Evolutionary conservation across 208 protist genomes (phyloP).

Genomic region (Angomonas ambiguus): DNA sequence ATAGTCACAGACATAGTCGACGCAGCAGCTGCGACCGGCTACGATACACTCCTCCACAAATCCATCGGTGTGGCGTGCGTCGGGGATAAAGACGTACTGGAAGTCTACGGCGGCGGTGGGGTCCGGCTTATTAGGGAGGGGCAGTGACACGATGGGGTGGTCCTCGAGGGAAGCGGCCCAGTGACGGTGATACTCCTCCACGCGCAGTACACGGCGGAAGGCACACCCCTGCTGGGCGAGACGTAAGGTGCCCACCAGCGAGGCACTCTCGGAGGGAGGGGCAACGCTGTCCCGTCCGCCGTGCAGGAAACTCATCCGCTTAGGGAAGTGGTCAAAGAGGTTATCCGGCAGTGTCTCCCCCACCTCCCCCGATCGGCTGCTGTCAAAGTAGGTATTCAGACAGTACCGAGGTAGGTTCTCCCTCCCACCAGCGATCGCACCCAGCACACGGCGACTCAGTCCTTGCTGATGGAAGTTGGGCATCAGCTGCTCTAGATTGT

Average conservation of each 20-base stretch:
- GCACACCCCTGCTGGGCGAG: slow-evolving; percentile 36
- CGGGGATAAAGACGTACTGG: slow-evolving; percentile 54
- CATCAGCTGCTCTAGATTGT: slow-evolving; percentile 63
- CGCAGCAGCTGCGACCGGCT: slow-evolving; percentile 51
- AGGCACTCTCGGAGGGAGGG: slow-evolving; percentile 64
- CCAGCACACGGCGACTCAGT: slow-evolving; percentile 60
- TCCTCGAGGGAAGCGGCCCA: not conserved
- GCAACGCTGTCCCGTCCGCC: slow-evolving; percentile 77
- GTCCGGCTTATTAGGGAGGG: not conserved
- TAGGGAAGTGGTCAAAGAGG: slow-evolving; percentile 79
- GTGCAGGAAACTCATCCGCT: slow-evolving; percentile 78
- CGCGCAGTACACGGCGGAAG: slow-evolving; percentile 18
- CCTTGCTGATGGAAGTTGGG: slow-evolving; percentile 58
- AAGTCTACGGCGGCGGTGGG: slow-evolving; percentile 27
- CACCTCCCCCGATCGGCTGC: slow-evolving; percentile 24
- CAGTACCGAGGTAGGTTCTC: slow-evolving; percentile 59
- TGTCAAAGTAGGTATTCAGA: slow-evolving; percentile 69
- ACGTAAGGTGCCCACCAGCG: slow-evolving; percentile 53
- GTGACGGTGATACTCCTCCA: slow-evolving; percentile 29
- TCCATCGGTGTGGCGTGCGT: slow-evolving; percentile 59
- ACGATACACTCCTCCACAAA: slow-evolving; percentile 76
- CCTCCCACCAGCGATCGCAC: slow-evolving; percentile 54
- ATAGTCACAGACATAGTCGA: slow-evolving; percentile 77
- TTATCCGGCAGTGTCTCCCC: slow-evolving; percentile 76
- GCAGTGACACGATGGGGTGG: slow-evolving; percentile 9